Conservation (phyloP, 352 stramenopile genomes). For the Globisporangium splendens region DNA sequence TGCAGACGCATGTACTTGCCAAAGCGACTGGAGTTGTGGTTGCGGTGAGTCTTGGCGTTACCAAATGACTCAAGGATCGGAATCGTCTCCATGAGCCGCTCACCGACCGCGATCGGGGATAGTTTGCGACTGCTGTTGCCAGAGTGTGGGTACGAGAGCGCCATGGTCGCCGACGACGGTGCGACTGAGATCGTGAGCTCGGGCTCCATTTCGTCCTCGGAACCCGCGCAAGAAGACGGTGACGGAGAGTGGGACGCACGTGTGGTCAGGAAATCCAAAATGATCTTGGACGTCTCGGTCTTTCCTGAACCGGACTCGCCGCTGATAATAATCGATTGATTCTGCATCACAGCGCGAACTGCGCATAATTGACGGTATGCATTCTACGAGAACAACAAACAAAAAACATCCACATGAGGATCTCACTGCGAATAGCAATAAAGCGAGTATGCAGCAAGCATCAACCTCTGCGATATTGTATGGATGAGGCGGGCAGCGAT, state of each 20-base stretch:
- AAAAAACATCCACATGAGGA: constrained; percentile 15
- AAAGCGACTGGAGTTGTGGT: constrained; percentile 91
- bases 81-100: constrained; percentile 84
- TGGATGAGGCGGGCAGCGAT: constrained; percentile 70
- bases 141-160: constrained; percentile 73
- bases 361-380: constrained; percentile 82
- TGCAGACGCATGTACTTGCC: constrained; percentile 90
- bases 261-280: constrained; percentile 82
- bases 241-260: constrained; percentile 49
- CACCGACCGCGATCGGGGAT: constrained; percentile 63
- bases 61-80: constrained; percentile 91
- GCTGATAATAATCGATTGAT: constrained; percentile 94
- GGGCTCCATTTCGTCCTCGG: constrained; percentile 57
- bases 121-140: constrained; percentile 46
- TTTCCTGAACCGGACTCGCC: constrained; percentile 94
- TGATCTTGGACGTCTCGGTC: constrained; percentile 95
- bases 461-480: constrained; percentile 75
- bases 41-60: constrained; percentile 86
- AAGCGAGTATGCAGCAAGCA: not conserved
- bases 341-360: constrained; percentile 81
- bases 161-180: constrained; percentile 42
- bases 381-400: constrained; percentile 22
- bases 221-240: constrained; percentile 32
- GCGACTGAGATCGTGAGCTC: constrained; percentile 51
- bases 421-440: constrained; percentile 3